These are phyloP conservation scores for Apiospora koreana DNA, from an alignment of 2,329 filamentous ascomycete genomes.

Conservation along the genomic window DNA sequence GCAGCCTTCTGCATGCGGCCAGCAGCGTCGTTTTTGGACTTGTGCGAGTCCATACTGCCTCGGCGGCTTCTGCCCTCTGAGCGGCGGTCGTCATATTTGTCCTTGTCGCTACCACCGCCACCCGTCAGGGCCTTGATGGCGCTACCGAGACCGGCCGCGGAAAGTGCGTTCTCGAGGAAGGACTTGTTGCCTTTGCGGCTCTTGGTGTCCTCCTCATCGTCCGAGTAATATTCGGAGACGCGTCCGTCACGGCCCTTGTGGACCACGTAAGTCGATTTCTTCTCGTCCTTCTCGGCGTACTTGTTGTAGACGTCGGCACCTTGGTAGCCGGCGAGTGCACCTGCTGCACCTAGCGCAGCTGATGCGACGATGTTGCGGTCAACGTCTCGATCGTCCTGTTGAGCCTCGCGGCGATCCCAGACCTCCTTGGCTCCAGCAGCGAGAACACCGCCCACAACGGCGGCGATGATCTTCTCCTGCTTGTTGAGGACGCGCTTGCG, in stretches of 20 bases:
- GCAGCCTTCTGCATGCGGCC: slow-evolving; percentile 80
- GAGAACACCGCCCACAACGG: slow-evolving; percentile 64
- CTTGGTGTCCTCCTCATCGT: slow-evolving; percentile 55
- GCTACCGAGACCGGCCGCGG: slow-evolving; percentile 61
- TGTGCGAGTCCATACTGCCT: slow-evolving; percentile 43
- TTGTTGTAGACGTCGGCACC: slow-evolving; percentile 66
- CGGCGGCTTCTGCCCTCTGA: slow-evolving; percentile 31
- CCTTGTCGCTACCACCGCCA: slow-evolving; percentile 43
- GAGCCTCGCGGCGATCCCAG: slow-evolving; percentile 63
- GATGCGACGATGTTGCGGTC: slow-evolving; percentile 61
- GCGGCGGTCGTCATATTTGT: slow-evolving; percentile 38
- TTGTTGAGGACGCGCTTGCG: slow-evolving; percentile 57
- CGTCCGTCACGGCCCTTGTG: slow-evolving; percentile 57
- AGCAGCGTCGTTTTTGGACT: slow-evolving; percentile 44
- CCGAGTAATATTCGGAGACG: slow-evolving; percentile 55
- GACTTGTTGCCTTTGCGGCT: slow-evolving; percentile 64
- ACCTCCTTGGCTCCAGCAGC: slow-evolving; percentile 68
- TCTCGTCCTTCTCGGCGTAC: slow-evolving; percentile 54
- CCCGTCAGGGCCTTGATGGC: slow-evolving; percentile 62
- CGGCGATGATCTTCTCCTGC: slow-evolving; percentile 67
- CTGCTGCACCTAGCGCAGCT: slow-evolving; percentile 63
- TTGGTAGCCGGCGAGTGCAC: slow-evolving; percentile 64
- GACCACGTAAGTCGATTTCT: slow-evolving; percentile 53
- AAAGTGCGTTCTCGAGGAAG: slow-evolving; percentile 63
- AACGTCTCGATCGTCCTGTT: slow-evolving; percentile 47